Conservation (phyloP, 129 eudicot genomes). For the Kitagawia praeruptora region DNA sequence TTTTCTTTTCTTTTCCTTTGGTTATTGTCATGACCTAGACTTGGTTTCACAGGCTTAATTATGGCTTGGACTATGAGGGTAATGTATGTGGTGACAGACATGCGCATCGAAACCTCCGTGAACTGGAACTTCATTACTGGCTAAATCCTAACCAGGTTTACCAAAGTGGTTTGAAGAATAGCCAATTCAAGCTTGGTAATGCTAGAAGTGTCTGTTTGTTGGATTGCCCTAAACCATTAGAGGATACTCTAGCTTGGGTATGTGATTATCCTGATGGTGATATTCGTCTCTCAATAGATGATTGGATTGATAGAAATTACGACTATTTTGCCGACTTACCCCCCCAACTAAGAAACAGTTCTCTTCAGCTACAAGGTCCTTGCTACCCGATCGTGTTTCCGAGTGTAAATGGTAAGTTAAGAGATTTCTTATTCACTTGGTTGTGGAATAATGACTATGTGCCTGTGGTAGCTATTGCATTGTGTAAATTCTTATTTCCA, state of each 20-base stretch:
- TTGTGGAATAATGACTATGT: background rate
- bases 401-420: conserved; percentile 71
- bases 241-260: conserved; percentile 81
- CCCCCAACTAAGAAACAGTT: conserved; percentile 74
- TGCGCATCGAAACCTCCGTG: conserved; percentile 59
- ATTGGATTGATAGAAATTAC: conserved; percentile 77
- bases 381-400: conserved; percentile 97
- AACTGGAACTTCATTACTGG: conserved; percentile 83
- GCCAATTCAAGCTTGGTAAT: conserved; percentile 47
- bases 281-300: conserved; percentile 52
- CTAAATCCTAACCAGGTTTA: conserved; percentile 87
- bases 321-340: conserved; percentile 80
- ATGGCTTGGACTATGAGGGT: conserved; percentile 90
- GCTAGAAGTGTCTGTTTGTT: conserved; percentile 73
- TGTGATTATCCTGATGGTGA: conserved; percentile 95
- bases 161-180: conserved; percentile 69
- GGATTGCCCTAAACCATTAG: conserved; percentile 86
- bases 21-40: background rate
- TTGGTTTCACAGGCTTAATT: conserved; percentile 51
- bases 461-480: background rate
- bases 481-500: background rate
- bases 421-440: background rate
- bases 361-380: conserved; percentile 95
- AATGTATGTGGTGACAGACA: conserved; percentile 87
- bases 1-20: background rate